Base-by-base conservation (phyloP, 306 rosid genomes). In the Rosa rugosa region DNA sequence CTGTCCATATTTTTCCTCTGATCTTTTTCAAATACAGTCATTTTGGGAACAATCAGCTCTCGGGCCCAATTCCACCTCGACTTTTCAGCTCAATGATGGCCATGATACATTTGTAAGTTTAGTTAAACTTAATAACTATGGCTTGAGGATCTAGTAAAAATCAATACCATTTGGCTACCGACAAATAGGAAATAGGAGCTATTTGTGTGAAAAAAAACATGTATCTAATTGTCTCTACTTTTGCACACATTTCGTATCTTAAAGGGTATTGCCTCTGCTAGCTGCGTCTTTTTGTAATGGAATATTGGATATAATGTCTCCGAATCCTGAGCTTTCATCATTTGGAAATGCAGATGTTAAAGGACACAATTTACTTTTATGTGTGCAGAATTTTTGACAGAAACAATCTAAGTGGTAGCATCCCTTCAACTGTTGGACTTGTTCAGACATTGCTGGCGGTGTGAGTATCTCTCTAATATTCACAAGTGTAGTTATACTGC, bases 31-130 rank as follows among this genome's bases (percentile, higher is more conserved):
- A 41, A 40, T 72, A 38, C 89, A 92, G 97, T 83, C 97, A 92
- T 83, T 78, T 85, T 82, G 90, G 91, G 78, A 68, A 40, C 63
- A 92, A 91, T 76, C 83, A 73, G 73, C 91, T 91, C 73, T 80
- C 86, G 7, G 97, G 90, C 13, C 8, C 18, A 40, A 87, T 92
- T 80, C 91, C 94, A 22, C 54, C 86, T 22, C 3, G 78, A 74
- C 93, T 90, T 74, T 92, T 90, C 79, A 87, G 88, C 81, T 42
- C 94, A 12, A 62, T 76, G 8, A 88, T 90, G 97, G 0, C 9
- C 1, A 82, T 90, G 83, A 25, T 84, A 77, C 97, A 92, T 71
- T 82, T 83, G 97, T 92, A 88, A 90, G 97, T 69, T 70, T 50
- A 38, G 22, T 46, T 47, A 69, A 40, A 62, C 75, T 65, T 49